Percentiles rank a stretch among this genome's conserved stretches.
Evolutionary conservation across 176 grass and related monocot species (phyloP).

Genomic region (Zizania latifolia): DNA sequence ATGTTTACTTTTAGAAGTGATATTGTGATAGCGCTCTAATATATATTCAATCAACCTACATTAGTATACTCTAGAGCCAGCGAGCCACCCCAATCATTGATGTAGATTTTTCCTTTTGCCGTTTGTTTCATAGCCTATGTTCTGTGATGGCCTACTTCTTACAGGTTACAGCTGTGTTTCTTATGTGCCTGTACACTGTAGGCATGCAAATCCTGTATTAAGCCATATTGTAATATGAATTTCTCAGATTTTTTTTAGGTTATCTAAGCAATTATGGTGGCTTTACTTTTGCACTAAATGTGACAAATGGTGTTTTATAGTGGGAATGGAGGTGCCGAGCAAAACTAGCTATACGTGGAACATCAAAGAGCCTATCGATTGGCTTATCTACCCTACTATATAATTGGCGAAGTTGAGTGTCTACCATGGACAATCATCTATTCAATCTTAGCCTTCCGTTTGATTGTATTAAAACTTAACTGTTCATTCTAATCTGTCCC

Average conservation of each 20-base stretch:
- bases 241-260: background rate
- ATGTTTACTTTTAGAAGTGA: background rate
- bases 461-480: too few species aligned
- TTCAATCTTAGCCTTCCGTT: too few species aligned
- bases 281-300: background rate
- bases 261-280: background rate
- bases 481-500: too few species aligned
- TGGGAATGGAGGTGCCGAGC: constrained; percentile 92
- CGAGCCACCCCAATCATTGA: too few species aligned
- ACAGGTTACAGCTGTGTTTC: background rate
- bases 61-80: too few species aligned
- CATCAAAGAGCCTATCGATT: constrained; percentile 57
- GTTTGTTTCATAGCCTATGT: background rate
- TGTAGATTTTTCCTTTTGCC: too few species aligned
- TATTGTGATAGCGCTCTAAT: background rate
- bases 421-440: too few species aligned
- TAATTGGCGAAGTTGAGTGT: too few species aligned
- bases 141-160: background rate
- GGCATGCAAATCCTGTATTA: background rate
- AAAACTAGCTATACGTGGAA: constrained; percentile 86
- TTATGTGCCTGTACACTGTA: too few species aligned
- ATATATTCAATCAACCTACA: background rate
- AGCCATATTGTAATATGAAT: background rate
- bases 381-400: too few species aligned
- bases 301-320: constrained; percentile 34